Percentiles rank a stretch among this genome's conserved stretches.
Evolutionary conservation across 2,329 filamentous ascomycete species (phyloP).

Genomic region (Aureobasidium sp.): DNA sequence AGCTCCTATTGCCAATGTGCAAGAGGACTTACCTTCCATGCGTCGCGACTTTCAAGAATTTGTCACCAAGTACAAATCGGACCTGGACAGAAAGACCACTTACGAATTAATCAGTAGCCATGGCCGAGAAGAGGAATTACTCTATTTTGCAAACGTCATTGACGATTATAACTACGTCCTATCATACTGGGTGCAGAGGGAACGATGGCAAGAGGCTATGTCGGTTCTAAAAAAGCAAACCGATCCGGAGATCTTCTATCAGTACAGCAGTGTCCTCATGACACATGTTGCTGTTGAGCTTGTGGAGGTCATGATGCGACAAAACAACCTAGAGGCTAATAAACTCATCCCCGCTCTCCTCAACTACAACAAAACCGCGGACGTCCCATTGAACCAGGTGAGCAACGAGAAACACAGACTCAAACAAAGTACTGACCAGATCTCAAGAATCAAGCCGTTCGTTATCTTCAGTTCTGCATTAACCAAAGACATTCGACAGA

Average conservation of each 20-base stretch:
- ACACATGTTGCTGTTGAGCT: constrained; percentile 75
- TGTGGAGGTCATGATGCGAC: constrained; percentile 93
- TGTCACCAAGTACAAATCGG: constrained; percentile 71
- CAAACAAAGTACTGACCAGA: not conserved
- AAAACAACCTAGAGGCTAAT: constrained; percentile 74
- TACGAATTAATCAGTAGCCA: constrained; percentile 97
- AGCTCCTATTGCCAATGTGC: constrained; percentile 59
- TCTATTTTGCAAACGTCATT: constrained; percentile 81
- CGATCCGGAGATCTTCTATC: constrained; percentile 88
- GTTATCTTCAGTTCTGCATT: constrained; percentile 90
- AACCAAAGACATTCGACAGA: constrained; percentile 74
- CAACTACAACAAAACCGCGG: constrained; percentile 76
- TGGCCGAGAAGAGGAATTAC: constrained; percentile 82
- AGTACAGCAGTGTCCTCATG: constrained; percentile 96
- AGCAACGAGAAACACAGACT: not conserved
- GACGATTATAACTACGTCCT: constrained; percentile 93
- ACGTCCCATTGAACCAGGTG: constrained; percentile 49
- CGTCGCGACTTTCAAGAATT: constrained; percentile 84
- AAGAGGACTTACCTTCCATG: constrained; percentile 62
- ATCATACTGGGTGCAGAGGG: constrained; percentile 93
- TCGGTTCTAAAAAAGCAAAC: constrained; percentile 88
- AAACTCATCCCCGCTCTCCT: constrained; percentile 88
- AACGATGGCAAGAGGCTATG: constrained; percentile 82
- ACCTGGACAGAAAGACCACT: constrained; percentile 83
- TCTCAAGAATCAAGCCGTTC: constrained; percentile 71